A percentile compares a stretch with the other conserved stretches of the same genome.
These are phyloP conservation scores for Collybia sp. DNA, from an alignment of 768 basidiomycete species.

Conservation along the genomic window DNA sequence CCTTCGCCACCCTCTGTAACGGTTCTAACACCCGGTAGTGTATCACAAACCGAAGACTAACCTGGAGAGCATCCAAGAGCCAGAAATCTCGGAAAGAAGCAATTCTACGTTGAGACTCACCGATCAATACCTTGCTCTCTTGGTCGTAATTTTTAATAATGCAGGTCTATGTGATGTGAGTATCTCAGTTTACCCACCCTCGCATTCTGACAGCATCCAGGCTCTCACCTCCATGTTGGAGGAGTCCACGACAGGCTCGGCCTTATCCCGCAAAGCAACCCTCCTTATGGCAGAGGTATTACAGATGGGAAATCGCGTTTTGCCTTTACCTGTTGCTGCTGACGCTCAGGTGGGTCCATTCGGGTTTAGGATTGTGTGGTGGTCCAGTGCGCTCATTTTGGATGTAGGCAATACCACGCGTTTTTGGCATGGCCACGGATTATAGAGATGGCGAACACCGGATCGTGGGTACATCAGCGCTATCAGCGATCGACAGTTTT, in stretches of 20 bases:
- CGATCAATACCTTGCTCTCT: slow-evolving; percentile 87
- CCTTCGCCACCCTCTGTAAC: not conserved
- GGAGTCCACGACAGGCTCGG: slow-evolving; percentile 68
- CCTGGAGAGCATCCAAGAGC: slow-evolving; percentile 24
- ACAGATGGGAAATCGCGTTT: slow-evolving; percentile 79
- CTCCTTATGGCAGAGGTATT: slow-evolving; percentile 88
- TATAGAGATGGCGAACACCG: slow-evolving; percentile 75
- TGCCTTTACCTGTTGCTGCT: slow-evolving; percentile 80
- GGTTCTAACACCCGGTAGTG: slow-evolving; percentile 36
- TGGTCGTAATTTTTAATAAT: slow-evolving; percentile 80
- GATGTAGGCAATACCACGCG: slow-evolving; percentile 68
- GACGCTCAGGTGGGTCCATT: slow-evolving; percentile 62
- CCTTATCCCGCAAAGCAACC: slow-evolving; percentile 84
- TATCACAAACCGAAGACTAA: slow-evolving; percentile 53
- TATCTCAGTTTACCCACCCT: slow-evolving; percentile 1
- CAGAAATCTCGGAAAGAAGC: slow-evolving; percentile 39
- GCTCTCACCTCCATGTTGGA: slow-evolving; percentile 83
- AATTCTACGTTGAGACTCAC: slow-evolving; percentile 70
- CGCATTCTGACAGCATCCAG: slow-evolving; percentile 30
- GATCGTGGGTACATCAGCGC: slow-evolving; percentile 77
- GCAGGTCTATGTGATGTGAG: slow-evolving; percentile 86
- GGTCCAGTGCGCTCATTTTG: not conserved
- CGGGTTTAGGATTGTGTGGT: not conserved
- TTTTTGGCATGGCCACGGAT: slow-evolving; percentile 82
- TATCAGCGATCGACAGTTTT: slow-evolving; percentile 88